A percentile compares a stretch with the other conserved stretches of the same genome.
These are phyloP conservation scores for Talaromyces sp. DNA, from an alignment of 2,329 filamentous ascomycete genomes.

Conservation along the genomic window DNA sequence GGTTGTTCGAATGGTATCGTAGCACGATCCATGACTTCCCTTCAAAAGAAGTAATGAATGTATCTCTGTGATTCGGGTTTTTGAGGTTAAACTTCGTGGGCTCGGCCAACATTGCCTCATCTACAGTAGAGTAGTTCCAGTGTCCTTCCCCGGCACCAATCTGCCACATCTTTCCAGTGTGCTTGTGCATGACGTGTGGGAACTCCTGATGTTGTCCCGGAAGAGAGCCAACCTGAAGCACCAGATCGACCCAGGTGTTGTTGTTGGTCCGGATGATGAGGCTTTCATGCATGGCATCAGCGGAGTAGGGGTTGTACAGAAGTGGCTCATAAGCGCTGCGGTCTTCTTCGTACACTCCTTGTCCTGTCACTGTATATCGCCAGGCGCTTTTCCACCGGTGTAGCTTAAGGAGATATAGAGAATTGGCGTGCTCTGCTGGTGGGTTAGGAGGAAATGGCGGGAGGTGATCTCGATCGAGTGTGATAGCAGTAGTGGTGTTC, in stretches of 20 bases:
- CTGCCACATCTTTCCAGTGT: slow-evolving; percentile 55
- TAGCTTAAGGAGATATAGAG: too few relatives aligned
- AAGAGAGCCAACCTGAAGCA: slow-evolving; percentile 40
- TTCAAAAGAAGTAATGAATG: slow-evolving; percentile 31
- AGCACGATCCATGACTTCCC: slow-evolving; percentile 45
- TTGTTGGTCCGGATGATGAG: slow-evolving; percentile 46
- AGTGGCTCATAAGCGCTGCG: slow-evolving; percentile 39
- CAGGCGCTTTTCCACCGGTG: slow-evolving; percentile 21
- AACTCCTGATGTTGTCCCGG: slow-evolving; percentile 49
- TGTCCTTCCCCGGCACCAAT: slow-evolving; percentile 48
- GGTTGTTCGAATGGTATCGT: slow-evolving; percentile 49
- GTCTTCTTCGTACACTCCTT: slow-evolving; percentile 36
- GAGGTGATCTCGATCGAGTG: slow-evolving; percentile 39
- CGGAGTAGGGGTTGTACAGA: slow-evolving; percentile 41
- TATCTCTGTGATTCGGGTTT: slow-evolving; percentile 51
- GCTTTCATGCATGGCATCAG: slow-evolving; percentile 32
- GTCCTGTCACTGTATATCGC: slow-evolving; percentile 50
- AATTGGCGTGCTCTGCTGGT: too few relatives aligned
- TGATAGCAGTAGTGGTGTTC: slow-evolving; percentile 33
- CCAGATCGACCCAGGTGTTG: slow-evolving; percentile 51
- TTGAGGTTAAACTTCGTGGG: slow-evolving; percentile 54
- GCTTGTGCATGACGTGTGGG: slow-evolving; percentile 60
- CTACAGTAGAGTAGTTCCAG: slow-evolving; percentile 51
- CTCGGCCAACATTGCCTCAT: slow-evolving; percentile 45
- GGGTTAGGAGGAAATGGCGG: slow-evolving; percentile 49